A percentile compares a stretch with the other conserved stretches of the same genome.
phyloP scores from a whole-genome alignment of 768 basidiomycete species.

The Leccinum olivaceopallidum region DNA sequence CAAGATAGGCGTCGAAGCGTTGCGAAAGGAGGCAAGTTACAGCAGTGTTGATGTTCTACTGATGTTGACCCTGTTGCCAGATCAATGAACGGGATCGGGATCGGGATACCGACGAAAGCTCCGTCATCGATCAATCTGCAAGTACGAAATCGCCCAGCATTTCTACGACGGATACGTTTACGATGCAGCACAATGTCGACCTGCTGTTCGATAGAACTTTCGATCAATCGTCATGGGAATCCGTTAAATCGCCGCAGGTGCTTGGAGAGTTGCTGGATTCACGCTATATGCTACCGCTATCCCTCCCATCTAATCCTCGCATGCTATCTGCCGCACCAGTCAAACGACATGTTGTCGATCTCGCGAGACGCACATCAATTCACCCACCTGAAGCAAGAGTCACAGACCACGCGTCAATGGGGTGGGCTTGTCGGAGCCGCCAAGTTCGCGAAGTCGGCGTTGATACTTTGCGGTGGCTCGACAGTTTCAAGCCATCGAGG shows the following conservation, averaged over 20 bases:
- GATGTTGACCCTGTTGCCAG: constrained; percentile 35
- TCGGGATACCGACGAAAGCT: constrained; percentile 30
- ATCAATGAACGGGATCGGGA: constrained; percentile 70
- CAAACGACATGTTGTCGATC: constrained; percentile 33
- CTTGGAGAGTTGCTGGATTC: constrained; percentile 92
- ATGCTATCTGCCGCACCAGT: constrained; percentile 70
- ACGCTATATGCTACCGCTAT: constrained; percentile 87
- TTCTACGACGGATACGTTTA: constrained; percentile 36
- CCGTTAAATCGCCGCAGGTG: constrained; percentile 73
- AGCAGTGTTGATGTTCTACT: not conserved
- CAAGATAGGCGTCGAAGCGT: constrained; percentile 80
- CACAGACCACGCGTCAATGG: constrained; percentile 44
- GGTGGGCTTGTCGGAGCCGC: constrained; percentile 60
- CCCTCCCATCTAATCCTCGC: constrained; percentile 79
- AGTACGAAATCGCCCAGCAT: constrained; percentile 30
- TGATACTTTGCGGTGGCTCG: constrained; percentile 67
- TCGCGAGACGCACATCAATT: constrained; percentile 13
- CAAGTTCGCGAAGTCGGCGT: constrained; percentile 62
- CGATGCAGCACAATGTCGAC: constrained; percentile 65
- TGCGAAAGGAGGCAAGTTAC: constrained; percentile 71
- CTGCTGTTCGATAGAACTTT: constrained; percentile 70
- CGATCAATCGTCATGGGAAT: constrained; percentile 74
- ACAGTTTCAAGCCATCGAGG: constrained; percentile 57
- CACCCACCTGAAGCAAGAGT: constrained; percentile 36
- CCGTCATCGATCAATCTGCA: constrained; percentile 42